A percentile compares a stretch with the other conserved stretches of the same genome.
These are phyloP conservation scores for Trametes versicolor DNA, from an alignment of 1,284 basidiomycete species.

Conservation along the genomic window DNA sequence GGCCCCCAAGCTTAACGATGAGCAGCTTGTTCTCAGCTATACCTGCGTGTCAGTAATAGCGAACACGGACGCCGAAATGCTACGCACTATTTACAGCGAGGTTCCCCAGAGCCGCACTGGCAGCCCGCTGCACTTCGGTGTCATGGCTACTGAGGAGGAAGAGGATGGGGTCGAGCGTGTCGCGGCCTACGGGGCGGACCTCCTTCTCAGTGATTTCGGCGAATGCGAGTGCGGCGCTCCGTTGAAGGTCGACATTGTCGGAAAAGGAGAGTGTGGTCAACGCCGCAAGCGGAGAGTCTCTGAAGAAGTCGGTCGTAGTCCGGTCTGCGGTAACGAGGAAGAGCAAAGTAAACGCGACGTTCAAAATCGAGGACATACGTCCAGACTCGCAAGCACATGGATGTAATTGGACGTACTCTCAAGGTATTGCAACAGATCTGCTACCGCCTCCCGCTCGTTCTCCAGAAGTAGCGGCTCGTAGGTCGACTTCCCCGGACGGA, in stretches of 20 bases:
- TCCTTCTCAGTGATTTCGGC: conserved; percentile 99
- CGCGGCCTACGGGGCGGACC: conserved; percentile 95
- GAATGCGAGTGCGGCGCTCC: conserved; percentile 97
- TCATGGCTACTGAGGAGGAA: conserved; percentile 98
- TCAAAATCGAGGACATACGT: conserved; percentile 7
- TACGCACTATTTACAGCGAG: conserved; percentile 96
- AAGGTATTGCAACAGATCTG: conserved; percentile 96
- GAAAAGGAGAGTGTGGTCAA: conserved; percentile 98
- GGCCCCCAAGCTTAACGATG: conserved; percentile 97
- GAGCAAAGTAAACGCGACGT: conserved; percentile 17
- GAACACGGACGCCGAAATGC: background rate
- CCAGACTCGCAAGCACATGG: background rate
- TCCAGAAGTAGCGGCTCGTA: conserved; percentile 96
- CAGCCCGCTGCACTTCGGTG: conserved; percentile 98
- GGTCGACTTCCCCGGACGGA: conserved; percentile 79
- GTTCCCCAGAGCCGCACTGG: conserved; percentile 98
- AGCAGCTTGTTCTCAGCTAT: conserved; percentile 98
- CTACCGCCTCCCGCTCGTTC: conserved; percentile 98
- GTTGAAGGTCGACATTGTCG: conserved; percentile 99
- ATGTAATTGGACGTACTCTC: conserved; percentile 77
- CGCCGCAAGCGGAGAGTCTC: conserved; percentile 90
- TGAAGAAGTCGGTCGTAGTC: conserved; percentile 96
- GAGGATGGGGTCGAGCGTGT: conserved; percentile 98
- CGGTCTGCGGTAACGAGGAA: conserved; percentile 70
- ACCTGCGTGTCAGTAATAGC: conserved; percentile 34